Evolutionary conservation across 257 asterid genomes (phyloP), one percentile per base, ranked within the genome.

Genomic region (Oldenlandia corymbosa): DNA sequence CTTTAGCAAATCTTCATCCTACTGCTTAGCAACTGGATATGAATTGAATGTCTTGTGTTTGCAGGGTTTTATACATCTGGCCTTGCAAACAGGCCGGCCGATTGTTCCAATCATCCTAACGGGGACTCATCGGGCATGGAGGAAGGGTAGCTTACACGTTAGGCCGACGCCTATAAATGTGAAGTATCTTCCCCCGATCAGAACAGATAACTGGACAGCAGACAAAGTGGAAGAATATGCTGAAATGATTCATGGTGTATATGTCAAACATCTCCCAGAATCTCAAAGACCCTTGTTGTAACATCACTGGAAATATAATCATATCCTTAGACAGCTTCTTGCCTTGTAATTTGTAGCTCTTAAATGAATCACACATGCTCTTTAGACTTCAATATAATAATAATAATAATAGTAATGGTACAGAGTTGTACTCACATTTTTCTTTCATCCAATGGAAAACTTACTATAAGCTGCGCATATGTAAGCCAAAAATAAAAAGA

Each of bases 21-120:
- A n/a, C 41, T 7, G 28, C 23, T 46, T 9, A 17, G 43, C 23
- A 45, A 11, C 24, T 27, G 20, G 23, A 21, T 31, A 37, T 37
- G 31, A 23, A 51, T 58, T 37, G 21, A n/a, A n/a, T n/a, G n/a
- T n/a, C 20, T 42, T 56, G 16, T 16, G 10, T 67, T 4, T 49
- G 65, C 76, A 81, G 87, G 84, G 87, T 11, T 81, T 81, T 50
- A 72, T 81, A 30, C 87, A 81, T 57, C 43, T 81, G 68, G 87
- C 87, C 1, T 20, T 81, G 73, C 84, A 76, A 66, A 73, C 87
- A 5, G 66, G 77, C 0, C 62, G 72, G 20, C 84, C 82, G 12
- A 71, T 81, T 27, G 80, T 81, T 58, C 87, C 84, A 0, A 69
- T 79, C 2, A 52, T 79, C 53, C 60, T 79, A 43, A 72, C 68